Percentiles rank a stretch among this genome's conserved stretches.
phyloP scores from a whole-genome alignment of 352 stramenopile species.

The Phytophthora nicotianae region DNA sequence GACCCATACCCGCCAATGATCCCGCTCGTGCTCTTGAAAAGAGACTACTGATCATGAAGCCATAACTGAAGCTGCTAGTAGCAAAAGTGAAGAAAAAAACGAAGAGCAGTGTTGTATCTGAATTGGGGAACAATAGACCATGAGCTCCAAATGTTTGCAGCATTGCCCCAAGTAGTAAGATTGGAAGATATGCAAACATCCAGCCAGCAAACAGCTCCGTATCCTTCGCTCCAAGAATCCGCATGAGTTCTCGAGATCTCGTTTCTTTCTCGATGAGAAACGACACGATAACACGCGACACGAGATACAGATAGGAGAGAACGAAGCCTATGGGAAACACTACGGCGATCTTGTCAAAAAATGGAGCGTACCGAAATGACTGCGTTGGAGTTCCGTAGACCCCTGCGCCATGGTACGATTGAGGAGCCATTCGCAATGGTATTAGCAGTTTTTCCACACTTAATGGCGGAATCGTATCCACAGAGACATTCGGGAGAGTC shows the following conservation, averaged over 20 bases:
- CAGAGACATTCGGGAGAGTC: conserved; percentile 21
- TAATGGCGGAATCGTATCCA: conserved; percentile 37
- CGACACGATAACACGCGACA: conserved; percentile 89
- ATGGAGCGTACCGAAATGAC: conserved; percentile 62
- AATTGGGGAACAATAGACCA: conserved; percentile 54
- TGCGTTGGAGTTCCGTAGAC: conserved; percentile 59
- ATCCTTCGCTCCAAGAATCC: conserved; percentile 90
- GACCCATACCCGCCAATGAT: conserved; percentile 71
- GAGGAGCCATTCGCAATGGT: conserved; percentile 61
- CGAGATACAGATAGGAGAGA: conserved; percentile 92
- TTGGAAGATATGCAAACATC: conserved; percentile 81
- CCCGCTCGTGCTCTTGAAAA: conserved; percentile 63
- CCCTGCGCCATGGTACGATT: conserved; percentile 55
- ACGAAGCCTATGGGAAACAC: conserved; percentile 92
- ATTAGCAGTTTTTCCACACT: conserved; percentile 48
- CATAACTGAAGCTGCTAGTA: conserved; percentile 78
- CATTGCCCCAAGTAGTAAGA: conserved; percentile 53
- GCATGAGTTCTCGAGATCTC: conserved; percentile 89
- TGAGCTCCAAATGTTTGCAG: conserved; percentile 49
- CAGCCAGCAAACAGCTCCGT: conserved; percentile 54
- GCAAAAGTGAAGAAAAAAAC: conserved; percentile 80
- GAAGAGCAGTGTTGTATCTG: conserved; percentile 48
- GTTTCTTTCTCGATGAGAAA: conserved; percentile 94
- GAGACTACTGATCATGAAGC: conserved; percentile 72
- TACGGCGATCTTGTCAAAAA: conserved; percentile 78